Evolutionary conservation across 176 grass and related monocot genomes (phyloP).

Genomic region (Pontederia crassipes): DNA sequence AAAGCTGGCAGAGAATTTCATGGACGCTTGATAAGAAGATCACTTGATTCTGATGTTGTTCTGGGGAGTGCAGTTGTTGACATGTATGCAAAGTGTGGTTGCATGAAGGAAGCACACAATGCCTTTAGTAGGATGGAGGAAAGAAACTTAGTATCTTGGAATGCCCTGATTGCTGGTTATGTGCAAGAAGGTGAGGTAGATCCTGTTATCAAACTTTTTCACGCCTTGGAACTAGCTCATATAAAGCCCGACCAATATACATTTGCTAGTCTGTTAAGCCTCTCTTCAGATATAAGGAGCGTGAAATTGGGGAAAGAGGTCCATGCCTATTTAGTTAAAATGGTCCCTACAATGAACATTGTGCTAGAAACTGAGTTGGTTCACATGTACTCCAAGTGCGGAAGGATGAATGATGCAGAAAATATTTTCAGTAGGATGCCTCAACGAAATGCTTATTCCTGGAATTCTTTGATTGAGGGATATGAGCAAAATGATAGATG

Average conservation of each 20-base stretch:
- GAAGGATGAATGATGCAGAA: background rate
- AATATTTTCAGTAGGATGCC: background rate
- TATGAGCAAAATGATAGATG: background rate
- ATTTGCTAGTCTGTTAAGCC: conserved; percentile 36
- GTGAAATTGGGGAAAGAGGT: conserved; percentile 40
- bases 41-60: conserved; percentile 44
- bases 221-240: conserved; percentile 25
- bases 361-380: conserved; percentile 46
- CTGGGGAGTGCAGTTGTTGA: conserved; percentile 32
- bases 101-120: conserved; percentile 23
- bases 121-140: conserved; percentile 37
- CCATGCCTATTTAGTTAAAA: conserved; percentile 32
- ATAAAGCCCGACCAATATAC: conserved; percentile 46
- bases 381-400: conserved; percentile 20
- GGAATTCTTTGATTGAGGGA: conserved; percentile 10
- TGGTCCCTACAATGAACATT: conserved; percentile 33
- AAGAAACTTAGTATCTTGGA: conserved; percentile 47
- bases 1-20: conserved; percentile 33
- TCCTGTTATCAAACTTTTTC: conserved; percentile 28
- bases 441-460: conserved; percentile 1
- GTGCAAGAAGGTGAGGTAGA: conserved; percentile 37
- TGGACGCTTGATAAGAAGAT: conserved; percentile 44
- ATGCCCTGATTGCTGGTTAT: conserved; percentile 43
- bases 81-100: conserved; percentile 38
- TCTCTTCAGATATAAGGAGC: conserved; percentile 27